Conservation (phyloP, 23 red algal species). For the Gracilaria domingensis region DNA sequence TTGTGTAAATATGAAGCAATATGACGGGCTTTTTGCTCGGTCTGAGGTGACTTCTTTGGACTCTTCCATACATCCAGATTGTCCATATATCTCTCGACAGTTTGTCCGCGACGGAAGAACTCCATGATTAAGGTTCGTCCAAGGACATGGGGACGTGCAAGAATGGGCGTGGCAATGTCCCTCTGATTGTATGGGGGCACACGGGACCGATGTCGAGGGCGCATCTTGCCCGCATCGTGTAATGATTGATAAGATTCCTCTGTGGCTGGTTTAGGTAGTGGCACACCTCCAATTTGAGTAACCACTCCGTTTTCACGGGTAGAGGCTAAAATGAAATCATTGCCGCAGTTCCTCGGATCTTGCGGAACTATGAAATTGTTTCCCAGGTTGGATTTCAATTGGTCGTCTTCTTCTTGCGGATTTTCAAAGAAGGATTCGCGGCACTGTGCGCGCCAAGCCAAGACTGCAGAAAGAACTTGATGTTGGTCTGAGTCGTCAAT, state of each 20-base stretch:
- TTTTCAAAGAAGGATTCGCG: neutral
- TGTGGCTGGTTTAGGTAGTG: too few relatives aligned
- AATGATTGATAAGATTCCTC: neutral
- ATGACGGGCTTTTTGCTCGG: too few relatives aligned
- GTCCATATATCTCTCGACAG: neutral
- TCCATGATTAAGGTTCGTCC: neutral
- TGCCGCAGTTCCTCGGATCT: neutral
- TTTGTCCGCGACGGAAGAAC: neutral
- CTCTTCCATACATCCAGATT: neutral
- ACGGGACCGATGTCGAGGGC: neutral
- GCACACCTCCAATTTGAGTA: neutral
- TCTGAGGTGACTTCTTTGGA: too few relatives aligned
- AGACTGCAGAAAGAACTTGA: neutral
- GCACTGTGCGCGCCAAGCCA: neutral
- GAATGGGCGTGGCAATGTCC: neutral
- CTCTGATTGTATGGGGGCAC: neutral
- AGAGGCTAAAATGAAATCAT: neutral
- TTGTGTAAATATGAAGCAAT: too few relatives aligned
- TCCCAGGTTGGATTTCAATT: neutral
- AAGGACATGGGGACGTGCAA: neutral
- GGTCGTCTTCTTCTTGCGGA: neutral
- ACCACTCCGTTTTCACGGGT: neutral
- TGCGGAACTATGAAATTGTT: neutral
- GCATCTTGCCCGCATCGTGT: neutral
- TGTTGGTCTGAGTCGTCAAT: neutral